A percentile compares a stretch with the other conserved stretches of the same genome.
Conservation (phyloP, 1,139 yeast species). For the Geotrichum carabidarum region DNA sequence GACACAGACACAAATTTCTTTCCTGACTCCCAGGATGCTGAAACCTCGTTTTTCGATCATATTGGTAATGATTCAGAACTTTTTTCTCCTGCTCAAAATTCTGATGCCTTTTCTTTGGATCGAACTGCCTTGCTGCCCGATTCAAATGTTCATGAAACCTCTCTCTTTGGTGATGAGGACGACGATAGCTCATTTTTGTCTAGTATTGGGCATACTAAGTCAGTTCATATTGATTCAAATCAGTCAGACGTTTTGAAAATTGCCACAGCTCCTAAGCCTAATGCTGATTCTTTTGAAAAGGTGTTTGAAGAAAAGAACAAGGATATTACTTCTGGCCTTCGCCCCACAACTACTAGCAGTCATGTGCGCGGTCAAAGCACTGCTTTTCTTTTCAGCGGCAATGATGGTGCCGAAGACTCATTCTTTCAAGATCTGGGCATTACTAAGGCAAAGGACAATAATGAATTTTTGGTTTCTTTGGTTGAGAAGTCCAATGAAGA, state of each 20-base stretch:
- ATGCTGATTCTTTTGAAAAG: constrained; percentile 6
- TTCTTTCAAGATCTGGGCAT: constrained; percentile 10
- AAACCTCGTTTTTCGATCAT: too few species aligned
- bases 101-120: too few species aligned
- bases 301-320: constrained; percentile 3
- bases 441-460: not conserved
- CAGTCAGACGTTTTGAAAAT: too few species aligned
- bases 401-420: constrained; percentile 8
- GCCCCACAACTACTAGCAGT: not conserved
- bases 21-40: too few species aligned
- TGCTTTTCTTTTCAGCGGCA: constrained; percentile 11
- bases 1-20: too few species aligned
- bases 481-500: not conserved
- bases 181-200: constrained; percentile 2
- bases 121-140: not conserved
- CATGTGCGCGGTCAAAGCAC: not conserved
- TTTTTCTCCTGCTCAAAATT: too few species aligned
- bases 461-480: not conserved
- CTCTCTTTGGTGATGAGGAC: not conserved
- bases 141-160: not conserved
- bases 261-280: too few species aligned
- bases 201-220: not conserved
- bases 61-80: too few species aligned
- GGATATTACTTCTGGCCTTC: constrained; percentile 2
- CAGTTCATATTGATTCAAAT: not conserved